Percentiles rank a stretch among this genome's conserved stretches.
phyloP scores from a whole-genome alignment of 257 asterid species.

The Scutellaria galericulata region DNA sequence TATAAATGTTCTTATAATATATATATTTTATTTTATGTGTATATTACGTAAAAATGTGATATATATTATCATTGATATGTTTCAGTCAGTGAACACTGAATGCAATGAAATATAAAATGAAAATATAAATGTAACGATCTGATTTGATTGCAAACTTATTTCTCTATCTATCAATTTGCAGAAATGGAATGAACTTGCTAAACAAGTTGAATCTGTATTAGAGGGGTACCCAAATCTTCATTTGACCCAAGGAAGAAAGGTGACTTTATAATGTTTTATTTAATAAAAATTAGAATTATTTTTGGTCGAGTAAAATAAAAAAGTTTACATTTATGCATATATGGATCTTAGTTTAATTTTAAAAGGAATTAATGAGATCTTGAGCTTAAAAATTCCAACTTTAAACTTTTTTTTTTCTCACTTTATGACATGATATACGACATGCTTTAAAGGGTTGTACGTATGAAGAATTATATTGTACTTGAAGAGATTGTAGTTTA shows the following conservation, averaged over 20 bases:
- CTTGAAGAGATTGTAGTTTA: neutral
- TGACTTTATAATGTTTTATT: slow-evolving; percentile 5
- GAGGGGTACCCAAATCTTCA: slow-evolving; percentile 81
- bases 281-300: no score
- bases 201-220: slow-evolving; percentile 71
- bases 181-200: slow-evolving; percentile 90
- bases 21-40: no score
- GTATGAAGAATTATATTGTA: neutral
- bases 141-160: neutral
- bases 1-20: no score
- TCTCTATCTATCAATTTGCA: slow-evolving; percentile 35
- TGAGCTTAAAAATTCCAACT: neutral
- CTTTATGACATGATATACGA: neutral
- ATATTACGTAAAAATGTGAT: no score
- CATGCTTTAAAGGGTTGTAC: slow-evolving; percentile 38
- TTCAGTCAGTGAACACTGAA: no score
- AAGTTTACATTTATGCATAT: no score
- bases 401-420: neutral
- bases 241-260: slow-evolving; percentile 90
- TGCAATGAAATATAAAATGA: no score
- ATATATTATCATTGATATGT: no score
- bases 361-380: neutral
- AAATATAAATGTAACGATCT: no score
- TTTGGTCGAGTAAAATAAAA: no score
- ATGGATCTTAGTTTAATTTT: neutral